Percentiles rank a stretch among this genome's conserved stretches.
Conservation (phyloP, 2,329 filamentous ascomycete genomes). For the Exophiala phaeomuriformis region DNA sequence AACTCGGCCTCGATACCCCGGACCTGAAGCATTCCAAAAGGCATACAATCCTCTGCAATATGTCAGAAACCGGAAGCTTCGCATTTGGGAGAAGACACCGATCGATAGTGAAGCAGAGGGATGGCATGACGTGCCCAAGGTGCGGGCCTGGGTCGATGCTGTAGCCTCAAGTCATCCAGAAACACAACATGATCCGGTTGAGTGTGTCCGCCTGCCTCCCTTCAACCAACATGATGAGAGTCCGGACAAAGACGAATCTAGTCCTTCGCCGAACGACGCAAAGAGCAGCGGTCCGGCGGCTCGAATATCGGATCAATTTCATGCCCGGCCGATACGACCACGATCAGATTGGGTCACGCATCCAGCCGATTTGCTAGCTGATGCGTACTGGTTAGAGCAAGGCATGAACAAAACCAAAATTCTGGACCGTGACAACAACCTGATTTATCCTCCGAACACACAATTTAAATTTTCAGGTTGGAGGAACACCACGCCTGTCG, state of each 20-base stretch:
- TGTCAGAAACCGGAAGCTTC: constrained; percentile 79
- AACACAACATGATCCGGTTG: constrained; percentile 41
- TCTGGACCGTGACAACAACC: constrained; percentile 69
- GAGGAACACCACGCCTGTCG: constrained; percentile 20
- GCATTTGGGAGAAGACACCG: constrained; percentile 66
- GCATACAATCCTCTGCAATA: constrained; percentile 87
- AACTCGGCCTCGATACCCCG: constrained; percentile 13
- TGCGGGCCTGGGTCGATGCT: constrained; percentile 69
- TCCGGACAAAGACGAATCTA: constrained; percentile 27
- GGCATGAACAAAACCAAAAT: constrained; percentile 71
- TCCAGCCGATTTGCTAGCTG: constrained; percentile 79
- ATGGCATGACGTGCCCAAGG: constrained; percentile 65
- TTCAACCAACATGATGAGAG: constrained; percentile 27
- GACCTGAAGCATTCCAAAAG: constrained; percentile 40
- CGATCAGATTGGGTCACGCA: constrained; percentile 78
- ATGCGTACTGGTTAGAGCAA: constrained; percentile 85
- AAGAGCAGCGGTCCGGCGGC: constrained; percentile 35
- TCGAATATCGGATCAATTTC: constrained; percentile 14
- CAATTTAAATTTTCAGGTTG: constrained; percentile 29
- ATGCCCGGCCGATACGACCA: constrained; percentile 57
- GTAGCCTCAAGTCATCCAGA: constrained; percentile 48
- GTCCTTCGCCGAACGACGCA: constrained; percentile 16
- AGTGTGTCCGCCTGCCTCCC: constrained; percentile 40
- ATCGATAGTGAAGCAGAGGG: constrained; percentile 69
- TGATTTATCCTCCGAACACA: constrained; percentile 48